These are phyloP conservation scores for Magnolia sinica DNA, from an alignment of 164 flowering plant species.

Conservation along the genomic window DNA sequence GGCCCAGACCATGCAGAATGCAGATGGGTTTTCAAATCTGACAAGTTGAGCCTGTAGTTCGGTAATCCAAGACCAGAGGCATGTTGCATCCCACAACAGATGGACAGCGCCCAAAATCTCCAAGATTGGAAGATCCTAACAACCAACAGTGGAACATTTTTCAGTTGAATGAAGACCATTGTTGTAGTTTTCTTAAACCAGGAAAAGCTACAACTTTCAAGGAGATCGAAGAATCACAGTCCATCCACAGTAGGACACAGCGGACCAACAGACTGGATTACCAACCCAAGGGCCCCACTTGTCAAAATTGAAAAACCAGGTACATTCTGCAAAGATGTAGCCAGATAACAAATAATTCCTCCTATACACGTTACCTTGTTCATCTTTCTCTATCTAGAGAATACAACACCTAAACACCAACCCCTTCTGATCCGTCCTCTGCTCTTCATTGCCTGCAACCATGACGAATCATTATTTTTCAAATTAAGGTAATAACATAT, in stretches of 20 bases:
- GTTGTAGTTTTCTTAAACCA: background rate
- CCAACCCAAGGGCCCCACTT: background rate
- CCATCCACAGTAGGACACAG: background rate
- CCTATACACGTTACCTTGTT: conserved; percentile 3
- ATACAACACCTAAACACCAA: conserved; percentile 59
- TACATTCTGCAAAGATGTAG: no score
- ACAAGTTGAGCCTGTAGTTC: background rate
- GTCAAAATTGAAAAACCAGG: background rate
- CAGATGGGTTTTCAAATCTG: background rate
- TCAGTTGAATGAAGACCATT: background rate
- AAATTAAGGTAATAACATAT: background rate
- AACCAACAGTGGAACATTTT: background rate
- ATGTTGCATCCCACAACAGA: background rate
- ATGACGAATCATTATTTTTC: background rate
- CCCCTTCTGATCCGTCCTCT: conserved; percentile 55
- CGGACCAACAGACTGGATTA: background rate
- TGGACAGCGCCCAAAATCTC: background rate
- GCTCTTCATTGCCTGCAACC: conserved; percentile 65
- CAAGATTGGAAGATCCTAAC: background rate
- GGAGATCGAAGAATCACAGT: background rate
- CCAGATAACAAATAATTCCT: background rate
- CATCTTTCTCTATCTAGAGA: conserved; percentile 21
- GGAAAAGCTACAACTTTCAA: background rate
- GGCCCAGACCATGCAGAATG: background rate
- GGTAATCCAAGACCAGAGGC: background rate